Evolutionary conservation across 2,329 filamentous ascomycete species (phyloP), one percentile per base, ranked within the genome.

Genomic region (Xylariaceae sp.): DNA sequence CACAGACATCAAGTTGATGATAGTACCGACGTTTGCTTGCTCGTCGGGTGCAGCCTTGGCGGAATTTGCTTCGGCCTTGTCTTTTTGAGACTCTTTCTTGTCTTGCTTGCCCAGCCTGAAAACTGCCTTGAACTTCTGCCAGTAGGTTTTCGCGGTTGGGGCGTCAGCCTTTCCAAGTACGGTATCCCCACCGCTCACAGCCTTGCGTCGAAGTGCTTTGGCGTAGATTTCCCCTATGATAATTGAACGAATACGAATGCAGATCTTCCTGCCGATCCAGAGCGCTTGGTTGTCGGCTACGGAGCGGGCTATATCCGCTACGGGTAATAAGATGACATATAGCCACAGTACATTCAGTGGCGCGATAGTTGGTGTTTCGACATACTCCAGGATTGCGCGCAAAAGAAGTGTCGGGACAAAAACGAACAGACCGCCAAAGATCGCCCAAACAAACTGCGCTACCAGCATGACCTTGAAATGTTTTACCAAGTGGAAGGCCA

Each of bases 1-100:
- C 38, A 99, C 95, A 11, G 94, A 95, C 94, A 99, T 99, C 58
- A 99, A 76, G 68, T 97, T 99, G 74, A 99, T 99, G 63, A 99
- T 96, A n/a, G 94, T 95, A 55, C 95, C 94, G 44, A 95, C 79
- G 53, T 94, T 96, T 36, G 90, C 92, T 71, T 95, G 90, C 50
- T 86, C 80, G 54, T 90, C 85, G 7, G 22, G 22, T 15, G 47
- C 61, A 19, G 65, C 65, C 49, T 72, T 71, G 36, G 62, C 45
- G n/a, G 60, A 58, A 30, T 66, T 66, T 42, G 63, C 66, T 40
- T 60, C 63, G 18, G 63, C 62, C 31, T 60, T 48, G n/a, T 50
- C 55, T n/a, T 71, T 67, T 4, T 70, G 58, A 14, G 66, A 63
- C 33, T 66, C 65, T 47, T 75, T 73, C 50, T 76, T 67, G 2